Percentiles rank a stretch among this genome's conserved stretches.
Conservation (phyloP, 306 rosid genomes). For the barrel medic (Medicago truncatula) region DNA sequence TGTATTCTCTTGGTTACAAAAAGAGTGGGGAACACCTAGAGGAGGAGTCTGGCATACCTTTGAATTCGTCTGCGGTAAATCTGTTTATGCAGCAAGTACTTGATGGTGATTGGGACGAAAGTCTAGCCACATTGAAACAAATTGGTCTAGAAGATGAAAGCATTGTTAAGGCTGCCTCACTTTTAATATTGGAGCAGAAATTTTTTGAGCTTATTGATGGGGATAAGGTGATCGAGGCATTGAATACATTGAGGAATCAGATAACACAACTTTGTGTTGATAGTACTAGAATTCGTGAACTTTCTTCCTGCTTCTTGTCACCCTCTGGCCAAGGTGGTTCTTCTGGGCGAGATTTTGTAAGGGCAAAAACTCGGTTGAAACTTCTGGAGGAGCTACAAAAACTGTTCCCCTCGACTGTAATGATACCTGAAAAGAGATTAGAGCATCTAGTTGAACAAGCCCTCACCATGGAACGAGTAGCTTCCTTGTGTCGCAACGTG, state of each 20-base stretch:
- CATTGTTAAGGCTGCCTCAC: constrained; percentile 65
- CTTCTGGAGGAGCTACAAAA: constrained; percentile 83
- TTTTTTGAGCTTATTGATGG: constrained; percentile 78
- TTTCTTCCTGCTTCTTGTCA: constrained; percentile 72
- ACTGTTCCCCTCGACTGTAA: constrained; percentile 76
- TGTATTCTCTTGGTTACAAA: constrained; percentile 88
- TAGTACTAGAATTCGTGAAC: constrained; percentile 71
- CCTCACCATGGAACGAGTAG: constrained; percentile 80
- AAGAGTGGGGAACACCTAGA: constrained; percentile 83
- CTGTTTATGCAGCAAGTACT: constrained; percentile 79
- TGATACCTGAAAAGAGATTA: constrained; percentile 92
- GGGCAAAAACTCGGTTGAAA: constrained; percentile 62
- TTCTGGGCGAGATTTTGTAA: constrained; percentile 45
- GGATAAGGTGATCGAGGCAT: constrained; percentile 75
- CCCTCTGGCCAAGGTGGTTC: constrained; percentile 48
- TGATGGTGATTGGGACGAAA: constrained; percentile 81
- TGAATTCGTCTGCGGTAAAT: constrained; percentile 71
- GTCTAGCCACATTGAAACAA: constrained; percentile 66
- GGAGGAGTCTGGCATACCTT: constrained; percentile 89
- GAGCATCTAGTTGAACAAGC: constrained; percentile 92
- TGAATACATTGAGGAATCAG: constrained; percentile 81
- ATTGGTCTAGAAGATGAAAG: constrained; percentile 73
- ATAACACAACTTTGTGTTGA: constrained; percentile 70
- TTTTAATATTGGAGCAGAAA: constrained; percentile 82
- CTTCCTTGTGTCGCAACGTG: constrained; percentile 83